Base-by-base conservation (phyloP, 768 basidiomycete species). In the Amanita pseudoporphyria region DNA sequence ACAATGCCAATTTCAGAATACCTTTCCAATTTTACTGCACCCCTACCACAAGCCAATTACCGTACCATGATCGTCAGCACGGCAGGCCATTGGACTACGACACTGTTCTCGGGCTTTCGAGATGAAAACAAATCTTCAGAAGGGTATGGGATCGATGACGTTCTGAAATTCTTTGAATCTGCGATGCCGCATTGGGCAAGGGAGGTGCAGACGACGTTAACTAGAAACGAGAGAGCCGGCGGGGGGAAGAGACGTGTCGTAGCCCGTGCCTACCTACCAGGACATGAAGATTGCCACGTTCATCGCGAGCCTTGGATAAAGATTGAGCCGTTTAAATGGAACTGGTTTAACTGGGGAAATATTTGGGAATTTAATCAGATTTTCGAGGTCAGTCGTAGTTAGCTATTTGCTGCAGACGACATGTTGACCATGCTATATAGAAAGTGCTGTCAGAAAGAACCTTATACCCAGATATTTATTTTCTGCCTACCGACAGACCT, bases 51-150 rank as follows among this genome's bases (percentile, higher is more conserved):
- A 16, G 71, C 60, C 5, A 76, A 78, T 54, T 85, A 82, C 60
- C 71, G 72, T 36, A 83, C 81, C 9, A 66, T 85, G 61, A 57
- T 85, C 50, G 73, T 77, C 22, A 80, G 72, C 62, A 84, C 82
- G 0, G 83, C 65, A 3, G 82, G 82, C 0, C 83, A 84, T 59
- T 85, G 83, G 83, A 84, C 81, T 1, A 75, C 76, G 4, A 74
- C 71, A 0, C 56, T 79, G 19, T 73, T 84, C 58, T 59, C 62
- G 6, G 67, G 64, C 7, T 65, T 65, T 39, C 52, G 54, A 3
- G 53, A 61, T 21, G 57, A 57, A 28, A 47, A 32, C 9, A 58
- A 64, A 42, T 40, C 53, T 2, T 54, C 62, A 21, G 65, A 64
- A 1, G 74, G 73, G 13, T 65, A 68, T 16, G 81, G 79, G 1